Conservation (phyloP, 148 eudicot species). For the Camellia sinensis region DNA sequence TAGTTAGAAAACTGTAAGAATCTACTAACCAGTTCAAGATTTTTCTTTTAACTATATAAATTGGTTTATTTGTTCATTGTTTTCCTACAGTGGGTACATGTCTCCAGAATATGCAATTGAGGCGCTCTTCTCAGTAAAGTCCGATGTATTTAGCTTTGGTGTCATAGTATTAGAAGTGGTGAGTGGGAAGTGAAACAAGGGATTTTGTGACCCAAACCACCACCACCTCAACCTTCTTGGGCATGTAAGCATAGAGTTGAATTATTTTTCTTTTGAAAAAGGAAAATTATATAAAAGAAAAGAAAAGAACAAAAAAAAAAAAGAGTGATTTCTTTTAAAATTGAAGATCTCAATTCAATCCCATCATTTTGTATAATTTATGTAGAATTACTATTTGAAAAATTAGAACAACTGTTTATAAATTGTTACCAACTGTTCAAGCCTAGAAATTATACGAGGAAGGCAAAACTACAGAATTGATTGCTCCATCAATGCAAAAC, state of each 20-base stretch:
- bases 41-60: too few relatives aligned
- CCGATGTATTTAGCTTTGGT: constrained; percentile 19
- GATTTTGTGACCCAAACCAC: constrained; percentile 10
- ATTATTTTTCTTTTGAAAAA: too few relatives aligned
- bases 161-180: constrained; percentile 15
- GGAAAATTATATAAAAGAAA: too few relatives aligned
- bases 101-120: not conserved
- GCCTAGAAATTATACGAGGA: constrained; percentile 1
- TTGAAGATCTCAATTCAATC: too few relatives aligned
- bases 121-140: constrained; percentile 6
- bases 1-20: constrained; percentile 18
- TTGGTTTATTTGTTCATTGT: not conserved
- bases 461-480: not conserved
- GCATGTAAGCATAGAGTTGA: constrained; percentile 5
- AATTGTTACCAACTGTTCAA: not conserved
- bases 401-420: not conserved
- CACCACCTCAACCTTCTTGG: constrained; percentile 16
- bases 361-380: not conserved
- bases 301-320: too few relatives aligned
- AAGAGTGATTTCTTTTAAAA: too few relatives aligned
- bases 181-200: constrained; percentile 7
- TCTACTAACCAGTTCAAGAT: not conserved
- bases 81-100: constrained; percentile 17
- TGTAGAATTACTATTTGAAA: not conserved
- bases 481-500: not conserved